These are phyloP conservation scores for Hygrocybe punicea DNA, from an alignment of 768 basidiomycete genomes.

Conservation along the genomic window DNA sequence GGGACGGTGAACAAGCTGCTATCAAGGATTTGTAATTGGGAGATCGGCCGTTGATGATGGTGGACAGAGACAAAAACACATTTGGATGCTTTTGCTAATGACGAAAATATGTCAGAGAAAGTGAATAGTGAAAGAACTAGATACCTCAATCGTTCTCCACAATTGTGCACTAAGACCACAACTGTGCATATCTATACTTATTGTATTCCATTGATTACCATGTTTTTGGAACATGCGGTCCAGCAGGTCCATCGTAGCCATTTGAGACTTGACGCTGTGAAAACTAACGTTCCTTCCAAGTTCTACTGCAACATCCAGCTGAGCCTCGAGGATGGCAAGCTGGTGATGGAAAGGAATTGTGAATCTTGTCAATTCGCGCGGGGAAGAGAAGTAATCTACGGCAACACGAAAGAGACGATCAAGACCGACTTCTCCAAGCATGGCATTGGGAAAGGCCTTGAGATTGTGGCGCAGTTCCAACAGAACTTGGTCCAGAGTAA, in stretches of 20 bases:
- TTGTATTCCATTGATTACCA: slow-evolving; percentile 52
- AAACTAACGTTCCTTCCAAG: slow-evolving; percentile 74
- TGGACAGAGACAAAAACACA: slow-evolving; percentile 84
- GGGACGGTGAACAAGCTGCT: slow-evolving; percentile 53
- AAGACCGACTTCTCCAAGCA: slow-evolving; percentile 92
- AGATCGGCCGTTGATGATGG: slow-evolving; percentile 75
- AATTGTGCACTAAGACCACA: slow-evolving; percentile 80
- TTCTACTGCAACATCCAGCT: slow-evolving; percentile 82
- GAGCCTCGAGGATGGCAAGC: slow-evolving; percentile 71
- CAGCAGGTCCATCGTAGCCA: slow-evolving; percentile 66
- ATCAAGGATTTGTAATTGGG: slow-evolving; percentile 63
- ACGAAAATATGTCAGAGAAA: background rate
- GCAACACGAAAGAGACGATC: slow-evolving; percentile 80
- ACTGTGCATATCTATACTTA: slow-evolving; percentile 88
- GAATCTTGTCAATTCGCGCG: slow-evolving; percentile 70
- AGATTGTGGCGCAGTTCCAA: slow-evolving; percentile 59
- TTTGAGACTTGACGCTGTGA: slow-evolving; percentile 80
- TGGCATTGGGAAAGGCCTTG: slow-evolving; percentile 57
- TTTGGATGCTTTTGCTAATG: slow-evolving; percentile 67
- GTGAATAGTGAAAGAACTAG: slow-evolving; percentile 15
- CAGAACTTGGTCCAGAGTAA: slow-evolving; percentile 56
- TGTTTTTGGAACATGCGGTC: slow-evolving; percentile 55
- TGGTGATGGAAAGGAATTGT: slow-evolving; percentile 80
- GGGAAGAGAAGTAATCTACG: slow-evolving; percentile 46
- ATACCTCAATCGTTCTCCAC: slow-evolving; percentile 72